Evolutionary conservation across 2,329 filamentous ascomycete genomes (phyloP).

Genomic region (Fusarium dlaminii): DNA sequence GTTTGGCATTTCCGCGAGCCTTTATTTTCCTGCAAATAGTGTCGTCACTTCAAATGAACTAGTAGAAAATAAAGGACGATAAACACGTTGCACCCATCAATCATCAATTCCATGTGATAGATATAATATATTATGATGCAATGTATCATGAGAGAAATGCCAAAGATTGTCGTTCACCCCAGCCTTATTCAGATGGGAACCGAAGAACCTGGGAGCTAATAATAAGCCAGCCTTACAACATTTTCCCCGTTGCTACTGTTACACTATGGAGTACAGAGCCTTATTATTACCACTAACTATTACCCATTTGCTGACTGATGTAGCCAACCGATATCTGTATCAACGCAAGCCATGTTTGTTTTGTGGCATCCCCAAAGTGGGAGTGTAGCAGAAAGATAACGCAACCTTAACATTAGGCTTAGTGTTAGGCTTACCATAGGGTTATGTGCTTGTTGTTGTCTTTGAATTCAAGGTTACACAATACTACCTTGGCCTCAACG

Average conservation of each 20-base stretch:
- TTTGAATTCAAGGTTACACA: not conserved
- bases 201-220: not conserved
- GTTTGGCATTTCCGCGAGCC: not conserved
- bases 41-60: not conserved
- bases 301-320: not conserved
- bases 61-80: not conserved
- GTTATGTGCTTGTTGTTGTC: not conserved
- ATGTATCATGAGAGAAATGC: not conserved
- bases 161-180: not conserved
- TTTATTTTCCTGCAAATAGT: not conserved
- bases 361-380: slow-evolving; percentile 18
- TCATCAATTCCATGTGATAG: not conserved
- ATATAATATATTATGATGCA: not conserved
- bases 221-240: not conserved
- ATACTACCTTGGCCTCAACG: slow-evolving; percentile 1
- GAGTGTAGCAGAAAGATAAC: not conserved
- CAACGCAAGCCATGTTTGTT: not conserved
- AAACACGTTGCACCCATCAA: not conserved
- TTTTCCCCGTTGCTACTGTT: not conserved
- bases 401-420: not conserved
- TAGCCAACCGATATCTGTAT: not conserved
- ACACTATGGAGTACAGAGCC: not conserved
- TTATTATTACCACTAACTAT: not conserved
- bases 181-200: not conserved
- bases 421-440: not conserved